Base-by-base conservation (phyloP, 371 early-diverging fungal genomes). In the Syncephalastrum monosporum region DNA sequence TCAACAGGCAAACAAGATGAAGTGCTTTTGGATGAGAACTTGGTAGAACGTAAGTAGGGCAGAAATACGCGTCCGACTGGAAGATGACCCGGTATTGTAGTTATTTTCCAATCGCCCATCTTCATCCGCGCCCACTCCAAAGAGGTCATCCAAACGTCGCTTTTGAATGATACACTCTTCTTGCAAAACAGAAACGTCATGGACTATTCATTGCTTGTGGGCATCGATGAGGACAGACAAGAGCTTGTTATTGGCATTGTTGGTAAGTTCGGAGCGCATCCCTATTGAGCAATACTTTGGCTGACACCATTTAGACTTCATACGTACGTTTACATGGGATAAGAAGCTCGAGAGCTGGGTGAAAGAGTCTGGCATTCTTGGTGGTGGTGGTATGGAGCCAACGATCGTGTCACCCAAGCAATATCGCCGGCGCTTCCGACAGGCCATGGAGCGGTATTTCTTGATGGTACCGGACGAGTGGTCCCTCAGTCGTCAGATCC, bases 291-390 rank as follows among this genome's bases (percentile, higher is more conserved):
- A 29, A 3, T 12, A 10, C 12, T 17, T 21, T 44, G 19, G 17
- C 17, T 25, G 15, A 55, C 19, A 12, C 16, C 25, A 14, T 19
- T 47, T 47, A 84, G 98, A 98, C 67, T 97, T 94, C 69, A 96
- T 97, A 51, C 86, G 97, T 33, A 93, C 96, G 0, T 98, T 93
- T 66, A 98, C 97, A 0, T 97, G 97, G 97, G 96, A 96, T 69
- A 98, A 97, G 74, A 91, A 91, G 64, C 63, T 98, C n/a, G 98
- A 98, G 65, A 91, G 87, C 56, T 94, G 94, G 92, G 96, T 96
- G 38, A 98, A 97, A 74, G 95, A 95, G 65, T 84, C 94, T 0
- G 90, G 89, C 6, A 81, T 92, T 50, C 64, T 95, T 38, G 92
- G 94, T 17, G 91, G 92, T 3, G 92, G 93, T 15, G 91, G 94